Evolutionary conservation across 2,329 filamentous ascomycete species (phyloP), one percentile per base, ranked within the genome.

Genomic region (Phaeophleospora eucalypticola): DNA sequence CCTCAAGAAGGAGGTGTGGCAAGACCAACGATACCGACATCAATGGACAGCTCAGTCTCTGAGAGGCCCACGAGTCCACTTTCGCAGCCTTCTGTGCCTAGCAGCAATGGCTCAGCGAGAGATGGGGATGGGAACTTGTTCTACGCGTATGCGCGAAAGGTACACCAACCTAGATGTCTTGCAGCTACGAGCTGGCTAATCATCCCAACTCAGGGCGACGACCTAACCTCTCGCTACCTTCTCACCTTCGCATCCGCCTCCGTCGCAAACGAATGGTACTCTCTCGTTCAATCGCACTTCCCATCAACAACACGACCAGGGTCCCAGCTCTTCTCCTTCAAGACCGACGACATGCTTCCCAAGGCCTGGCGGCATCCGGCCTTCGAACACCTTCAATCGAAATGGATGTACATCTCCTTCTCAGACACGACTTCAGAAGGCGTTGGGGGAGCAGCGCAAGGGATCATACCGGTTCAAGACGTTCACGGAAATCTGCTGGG

Each of bases 251-350:
- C 60, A 33, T 58, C 58, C 9, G 59, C 59, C 41, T 46, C 49
- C 3, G 50, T 59, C 36, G 62, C 62, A 16, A 58, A 61, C 48
- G 59, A 65, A 43, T 65, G 63, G 63, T 65, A 61, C 61, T 45
- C 47, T 1, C 50, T 63, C 17, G 51, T 65, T 10, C 60, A 64
- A 44, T 46, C 54, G 3, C 49, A 63, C 46, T 65, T 62, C 46
- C 54, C 58, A 8, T 59, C 57, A 4, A 49, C 51, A 14, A 48
- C 57, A 27, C 57, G 63, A 20, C 62, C 62, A 12, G 59, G 57
- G 17, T 54, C 59, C 4, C 63, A 64, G 38, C 57, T 65, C 10
- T 65, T 65, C 53, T 61, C 56, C 18, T 65, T 64, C 55, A 53
- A 58, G 36, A 51, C 54, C 16, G 53, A 60, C 20, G 57, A 62